Percentiles rank a stretch among this genome's conserved stretches.
phyloP scores from a whole-genome alignment of 441 rosid genomes.

The Dalechampia spathulata region DNA sequence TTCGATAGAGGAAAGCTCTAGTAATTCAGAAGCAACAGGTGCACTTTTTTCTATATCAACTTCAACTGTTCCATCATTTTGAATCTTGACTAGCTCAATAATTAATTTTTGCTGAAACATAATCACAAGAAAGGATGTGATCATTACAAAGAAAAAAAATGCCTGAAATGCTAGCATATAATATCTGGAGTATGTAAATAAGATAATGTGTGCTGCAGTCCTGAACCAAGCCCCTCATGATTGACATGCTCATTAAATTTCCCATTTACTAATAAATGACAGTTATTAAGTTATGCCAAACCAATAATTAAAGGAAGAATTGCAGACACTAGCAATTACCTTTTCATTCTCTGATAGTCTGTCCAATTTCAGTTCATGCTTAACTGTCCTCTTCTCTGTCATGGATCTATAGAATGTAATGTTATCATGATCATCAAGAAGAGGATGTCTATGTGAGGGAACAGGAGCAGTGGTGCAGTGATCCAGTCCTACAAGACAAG shows the following conservation, averaged over 20 bases:
- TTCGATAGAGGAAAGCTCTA: slow-evolving; percentile 59
- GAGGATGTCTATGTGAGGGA: slow-evolving; percentile 24
- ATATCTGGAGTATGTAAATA: not conserved
- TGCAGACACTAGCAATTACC: slow-evolving; percentile 33
- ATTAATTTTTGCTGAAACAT: slow-evolving; percentile 67
- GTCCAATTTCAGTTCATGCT: slow-evolving; percentile 59
- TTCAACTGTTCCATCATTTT: slow-evolving; percentile 93
- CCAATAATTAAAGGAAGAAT: not conserved
- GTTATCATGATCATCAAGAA: slow-evolving; percentile 38
- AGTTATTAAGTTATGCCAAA: not conserved
- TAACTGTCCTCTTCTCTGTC: slow-evolving; percentile 49
- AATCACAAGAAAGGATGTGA: slow-evolving; percentile 15
- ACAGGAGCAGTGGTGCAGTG: slow-evolving; percentile 53
- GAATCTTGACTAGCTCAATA: slow-evolving; percentile 77
- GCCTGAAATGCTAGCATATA: not conserved
- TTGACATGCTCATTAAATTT: slow-evolving; percentile 2
- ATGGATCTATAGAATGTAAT: slow-evolving; percentile 51
- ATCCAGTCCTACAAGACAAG: slow-evolving; percentile 54
- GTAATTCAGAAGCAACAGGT: slow-evolving; percentile 72
- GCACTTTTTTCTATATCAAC: slow-evolving; percentile 63
- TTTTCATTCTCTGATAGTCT: slow-evolving; percentile 73
- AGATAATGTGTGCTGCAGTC: slow-evolving; percentile 8
- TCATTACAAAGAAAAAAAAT: slow-evolving; percentile 12
- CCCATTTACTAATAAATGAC: no score
- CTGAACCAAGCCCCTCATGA: slow-evolving; percentile 4